Conservation (phyloP, 768 basidiomycete genomes). For the Boletus rufocinnamomeus region DNA sequence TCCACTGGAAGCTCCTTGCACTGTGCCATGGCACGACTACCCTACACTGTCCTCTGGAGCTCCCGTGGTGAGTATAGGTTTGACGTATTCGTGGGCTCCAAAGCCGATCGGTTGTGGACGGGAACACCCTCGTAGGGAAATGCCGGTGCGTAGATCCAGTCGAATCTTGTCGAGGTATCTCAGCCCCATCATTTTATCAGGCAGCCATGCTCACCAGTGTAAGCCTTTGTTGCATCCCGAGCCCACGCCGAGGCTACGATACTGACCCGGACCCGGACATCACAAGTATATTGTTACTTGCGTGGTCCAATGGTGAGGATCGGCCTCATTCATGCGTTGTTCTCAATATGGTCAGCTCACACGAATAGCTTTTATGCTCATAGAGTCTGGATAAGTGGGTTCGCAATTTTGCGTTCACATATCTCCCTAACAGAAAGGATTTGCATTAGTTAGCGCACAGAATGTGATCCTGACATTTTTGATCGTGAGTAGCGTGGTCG, state of each 20-base stretch:
- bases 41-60: too few relatives aligned
- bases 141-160: background rate
- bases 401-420: too few relatives aligned
- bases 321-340: background rate
- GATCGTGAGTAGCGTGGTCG: slow-evolving; percentile 4
- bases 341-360: background rate
- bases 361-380: slow-evolving; percentile 12
- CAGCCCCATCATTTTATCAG: background rate
- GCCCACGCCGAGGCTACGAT: too few relatives aligned
- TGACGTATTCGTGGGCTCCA: background rate
- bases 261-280: background rate
- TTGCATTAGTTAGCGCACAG: slow-evolving; percentile 3
- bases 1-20: slow-evolving; percentile 2
- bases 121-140: background rate
- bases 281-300: slow-evolving; percentile 1
- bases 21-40: slow-evolving; percentile 1
- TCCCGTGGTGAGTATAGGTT: slow-evolving; percentile 7
- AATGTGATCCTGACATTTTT: background rate
- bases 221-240: background rate
- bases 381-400: slow-evolving; percentile 18
- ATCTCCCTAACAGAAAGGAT: background rate
- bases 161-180: background rate
- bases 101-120: background rate
- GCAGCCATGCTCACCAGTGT: background rate
- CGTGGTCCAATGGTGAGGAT: slow-evolving; percentile 12